Conservation (phyloP, 495 filamentous ascomycete genomes). For the Hyaloscypha bicolor region DNA sequence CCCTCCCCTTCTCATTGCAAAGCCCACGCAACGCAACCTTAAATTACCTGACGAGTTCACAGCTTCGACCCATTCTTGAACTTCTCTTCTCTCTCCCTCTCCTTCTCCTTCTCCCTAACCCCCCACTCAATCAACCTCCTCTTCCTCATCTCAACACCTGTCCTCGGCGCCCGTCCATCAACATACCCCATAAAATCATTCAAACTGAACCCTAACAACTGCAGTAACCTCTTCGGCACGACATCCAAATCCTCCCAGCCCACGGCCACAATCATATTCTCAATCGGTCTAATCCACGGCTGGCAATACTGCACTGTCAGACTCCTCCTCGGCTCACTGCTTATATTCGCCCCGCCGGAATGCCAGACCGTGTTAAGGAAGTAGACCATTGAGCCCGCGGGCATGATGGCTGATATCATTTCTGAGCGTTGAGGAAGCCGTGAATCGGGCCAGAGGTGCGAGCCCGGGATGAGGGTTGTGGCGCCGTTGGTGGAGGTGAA, state of each 20-base stretch:
- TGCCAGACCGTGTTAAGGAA: conserved; percentile 45
- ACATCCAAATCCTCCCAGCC: conserved; percentile 33
- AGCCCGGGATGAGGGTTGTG: conserved; percentile 46
- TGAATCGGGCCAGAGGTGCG: conserved; percentile 44
- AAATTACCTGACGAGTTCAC: conserved; percentile 1
- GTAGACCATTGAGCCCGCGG: conserved; percentile 41
- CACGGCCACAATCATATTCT: conserved; percentile 37
- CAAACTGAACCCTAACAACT: conserved; percentile 31
- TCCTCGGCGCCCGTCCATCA: conserved; percentile 29
- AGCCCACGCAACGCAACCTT: too few species aligned
- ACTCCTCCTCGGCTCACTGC: conserved; percentile 25
- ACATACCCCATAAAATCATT: conserved; percentile 35
- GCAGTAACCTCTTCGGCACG: conserved; percentile 27
- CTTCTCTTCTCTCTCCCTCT: conserved; percentile 12
- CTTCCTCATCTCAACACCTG: conserved; percentile 32
- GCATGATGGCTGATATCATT: conserved; percentile 38
- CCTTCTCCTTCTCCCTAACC: conserved; percentile 24
- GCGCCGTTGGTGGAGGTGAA: conserved; percentile 44
- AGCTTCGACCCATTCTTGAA: conserved; percentile 22
- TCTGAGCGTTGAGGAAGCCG: conserved; percentile 30
- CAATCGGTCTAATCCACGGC: conserved; percentile 37
- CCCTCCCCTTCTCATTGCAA: too few species aligned
- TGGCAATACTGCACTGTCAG: conserved; percentile 41
- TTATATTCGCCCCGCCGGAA: conserved; percentile 40
- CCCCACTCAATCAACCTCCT: conserved; percentile 35